A percentile compares a stretch with the other conserved stretches of the same genome.
Evolutionary conservation across 192 early-diverging fungal genomes (phyloP).

Genomic region (Podila epicladia): DNA sequence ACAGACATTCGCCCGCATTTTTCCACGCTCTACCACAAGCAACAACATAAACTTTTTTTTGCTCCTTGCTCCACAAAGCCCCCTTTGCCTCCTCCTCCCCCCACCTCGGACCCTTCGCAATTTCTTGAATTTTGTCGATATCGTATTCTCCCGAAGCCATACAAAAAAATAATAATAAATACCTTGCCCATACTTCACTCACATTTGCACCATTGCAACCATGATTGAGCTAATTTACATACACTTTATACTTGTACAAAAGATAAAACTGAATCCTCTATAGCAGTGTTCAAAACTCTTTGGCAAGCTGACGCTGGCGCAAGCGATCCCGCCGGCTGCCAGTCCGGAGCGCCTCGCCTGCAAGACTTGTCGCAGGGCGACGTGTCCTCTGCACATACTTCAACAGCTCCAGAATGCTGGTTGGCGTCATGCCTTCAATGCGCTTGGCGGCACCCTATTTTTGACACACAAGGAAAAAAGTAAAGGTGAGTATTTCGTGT

Average conservation of each 20-base stretch:
- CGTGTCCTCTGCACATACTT: constrained; percentile 61
- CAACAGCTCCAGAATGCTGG: constrained; percentile 74
- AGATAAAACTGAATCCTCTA: not conserved
- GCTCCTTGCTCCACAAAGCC: no score
- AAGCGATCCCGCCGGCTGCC: constrained; percentile 38
- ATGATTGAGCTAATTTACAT: no score
- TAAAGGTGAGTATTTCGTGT: constrained; percentile 18
- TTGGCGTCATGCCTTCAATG: constrained; percentile 84
- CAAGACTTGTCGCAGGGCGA: constrained; percentile 23
- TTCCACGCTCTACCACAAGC: not conserved
- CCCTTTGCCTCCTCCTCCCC: no score
- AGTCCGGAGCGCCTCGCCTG: constrained; percentile 16
- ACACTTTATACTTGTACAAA: no score
- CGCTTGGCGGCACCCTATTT: constrained; percentile 76
- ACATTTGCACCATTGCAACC: no score
- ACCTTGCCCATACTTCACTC: no score
- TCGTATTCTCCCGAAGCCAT: no score
- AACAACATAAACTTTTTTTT: not conserved
- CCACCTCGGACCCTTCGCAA: no score
- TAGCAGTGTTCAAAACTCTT: constrained; percentile 14
- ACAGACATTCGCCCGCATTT: constrained; percentile 4
- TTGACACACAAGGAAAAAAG: not conserved
- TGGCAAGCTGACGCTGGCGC: constrained; percentile 25
- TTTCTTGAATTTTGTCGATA: no score
- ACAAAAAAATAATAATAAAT: no score